Conservation (phyloP, 2,329 filamentous ascomycete genomes). For the Pseudocercospora musae region DNA sequence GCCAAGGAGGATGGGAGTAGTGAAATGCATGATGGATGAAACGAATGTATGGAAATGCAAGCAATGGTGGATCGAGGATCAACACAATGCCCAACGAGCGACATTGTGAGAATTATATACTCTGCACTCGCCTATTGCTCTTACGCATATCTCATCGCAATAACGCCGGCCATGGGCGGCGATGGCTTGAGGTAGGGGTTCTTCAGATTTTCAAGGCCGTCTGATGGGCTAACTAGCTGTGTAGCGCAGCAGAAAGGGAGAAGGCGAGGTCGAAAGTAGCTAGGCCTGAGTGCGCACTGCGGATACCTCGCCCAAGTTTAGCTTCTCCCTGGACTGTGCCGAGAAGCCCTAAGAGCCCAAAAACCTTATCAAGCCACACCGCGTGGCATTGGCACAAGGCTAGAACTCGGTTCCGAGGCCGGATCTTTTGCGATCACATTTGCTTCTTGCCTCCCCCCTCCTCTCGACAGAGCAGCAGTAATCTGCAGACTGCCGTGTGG, state of each 20-base stretch:
- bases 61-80: background rate
- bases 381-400: background rate
- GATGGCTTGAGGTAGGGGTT: background rate
- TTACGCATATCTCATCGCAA: background rate
- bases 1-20: background rate
- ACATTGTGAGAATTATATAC: background rate
- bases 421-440: background rate
- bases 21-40: constrained; percentile 4
- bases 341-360: background rate
- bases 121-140: background rate
- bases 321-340: background rate
- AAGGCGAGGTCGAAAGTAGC: background rate
- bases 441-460: background rate
- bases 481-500: background rate
- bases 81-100: background rate
- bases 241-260: background rate
- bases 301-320: background rate
- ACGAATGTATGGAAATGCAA: background rate
- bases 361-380: background rate
- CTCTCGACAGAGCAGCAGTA: background rate
- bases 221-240: background rate
- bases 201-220: background rate
- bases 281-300: background rate
- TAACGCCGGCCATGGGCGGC: background rate
- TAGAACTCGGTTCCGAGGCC: background rate